A percentile compares a stretch with the other conserved stretches of the same genome.
Evolutionary conservation across 192 early-diverging fungal species (phyloP).

Genomic region (Coemansia sp.): DNA sequence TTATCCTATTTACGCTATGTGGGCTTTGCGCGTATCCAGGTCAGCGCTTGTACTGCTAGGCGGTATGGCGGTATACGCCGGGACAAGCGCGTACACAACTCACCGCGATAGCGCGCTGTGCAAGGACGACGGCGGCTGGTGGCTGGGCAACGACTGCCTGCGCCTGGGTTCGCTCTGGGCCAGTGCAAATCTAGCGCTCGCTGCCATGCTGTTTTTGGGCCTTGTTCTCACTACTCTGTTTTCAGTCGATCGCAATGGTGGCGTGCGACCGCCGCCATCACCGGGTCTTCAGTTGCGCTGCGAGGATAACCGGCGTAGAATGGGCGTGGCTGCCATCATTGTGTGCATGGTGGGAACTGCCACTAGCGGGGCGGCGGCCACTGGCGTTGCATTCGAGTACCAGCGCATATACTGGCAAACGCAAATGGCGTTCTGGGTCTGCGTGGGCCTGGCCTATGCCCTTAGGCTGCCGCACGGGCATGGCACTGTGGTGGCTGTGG

Average conservation of each 20-base stretch:
- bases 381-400: neutral
- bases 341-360: neutral
- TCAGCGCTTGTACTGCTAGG: neutral
- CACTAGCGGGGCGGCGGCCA: neutral
- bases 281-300: too few relatives aligned
- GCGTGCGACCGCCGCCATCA: neutral
- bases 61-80: neutral
- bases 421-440: constrained; percentile 16
- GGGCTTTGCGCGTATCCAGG: neutral
- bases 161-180: constrained; percentile 45
- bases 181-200: constrained; percentile 17
- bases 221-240: too few relatives aligned
- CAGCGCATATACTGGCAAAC: constrained; percentile 37
- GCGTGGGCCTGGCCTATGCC: neutral
- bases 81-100: neutral
- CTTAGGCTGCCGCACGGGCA: neutral
- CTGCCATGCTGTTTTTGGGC: neutral
- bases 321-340: constrained; percentile 2
- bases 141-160: constrained; percentile 31
- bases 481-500: neutral
- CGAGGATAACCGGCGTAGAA: constrained; percentile 6
- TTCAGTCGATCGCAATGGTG: neutral
- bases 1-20: neutral
- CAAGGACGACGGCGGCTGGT: neutral
- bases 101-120: neutral